These are phyloP conservation scores for Calonectria crousiana DNA, from an alignment of 2,329 filamentous ascomycete species.

Conservation along the genomic window DNA sequence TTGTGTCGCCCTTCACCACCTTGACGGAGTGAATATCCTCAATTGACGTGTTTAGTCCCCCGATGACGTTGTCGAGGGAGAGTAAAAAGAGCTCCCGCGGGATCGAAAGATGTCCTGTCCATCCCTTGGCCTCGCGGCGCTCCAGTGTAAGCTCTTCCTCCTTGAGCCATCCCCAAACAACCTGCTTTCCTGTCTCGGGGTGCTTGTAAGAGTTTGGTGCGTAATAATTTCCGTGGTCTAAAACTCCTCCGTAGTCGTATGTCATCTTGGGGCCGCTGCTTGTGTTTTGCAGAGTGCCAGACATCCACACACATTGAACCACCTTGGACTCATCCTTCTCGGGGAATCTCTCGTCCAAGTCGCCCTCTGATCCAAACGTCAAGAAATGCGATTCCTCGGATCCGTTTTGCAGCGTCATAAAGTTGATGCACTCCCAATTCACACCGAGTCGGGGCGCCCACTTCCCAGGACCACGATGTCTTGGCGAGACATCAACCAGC, in stretches of 20 bases:
- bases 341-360: conserved; percentile 5
- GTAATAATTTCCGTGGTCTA: conserved; percentile 63
- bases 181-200: not conserved
- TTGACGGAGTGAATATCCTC: conserved; percentile 57
- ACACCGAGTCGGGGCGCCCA: conserved; percentile 64
- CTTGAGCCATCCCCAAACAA: conserved; percentile 15
- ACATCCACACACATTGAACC: conserved; percentile 55
- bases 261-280: conserved; percentile 38
- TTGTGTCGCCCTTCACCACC: not conserved
- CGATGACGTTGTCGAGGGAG: conserved; percentile 51
- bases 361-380: conserved; percentile 60
- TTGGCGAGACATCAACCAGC: conserved; percentile 54
- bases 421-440: conserved; percentile 65
- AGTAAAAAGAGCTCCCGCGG: conserved; percentile 57
- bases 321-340: not conserved
- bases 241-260: conserved; percentile 56
- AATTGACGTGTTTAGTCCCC: conserved; percentile 51
- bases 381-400: conserved; percentile 52
- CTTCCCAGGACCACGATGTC: conserved; percentile 50
- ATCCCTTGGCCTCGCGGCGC: conserved; percentile 58
- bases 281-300: conserved; percentile 44
- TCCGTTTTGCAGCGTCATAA: conserved; percentile 54
- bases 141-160: conserved; percentile 54
- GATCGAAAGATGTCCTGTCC: conserved; percentile 62
- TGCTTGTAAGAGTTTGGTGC: conserved; percentile 56